A percentile compares a stretch with the other conserved stretches of the same genome.
phyloP scores from a whole-genome alignment of 306 rosid species.

The Vigna nakashimae region DNA sequence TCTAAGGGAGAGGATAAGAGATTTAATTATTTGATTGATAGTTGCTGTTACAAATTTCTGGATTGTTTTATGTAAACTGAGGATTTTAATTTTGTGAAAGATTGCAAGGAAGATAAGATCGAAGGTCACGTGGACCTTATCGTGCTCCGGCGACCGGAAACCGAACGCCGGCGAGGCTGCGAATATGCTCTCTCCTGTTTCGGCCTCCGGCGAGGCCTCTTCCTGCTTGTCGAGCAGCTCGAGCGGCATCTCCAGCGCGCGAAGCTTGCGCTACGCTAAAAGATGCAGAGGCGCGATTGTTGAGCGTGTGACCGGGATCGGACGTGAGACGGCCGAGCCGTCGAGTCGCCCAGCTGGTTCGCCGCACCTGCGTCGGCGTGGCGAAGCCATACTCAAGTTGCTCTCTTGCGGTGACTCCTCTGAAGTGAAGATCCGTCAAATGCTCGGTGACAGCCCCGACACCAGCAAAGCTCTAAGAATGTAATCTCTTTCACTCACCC shows the following conservation, averaged over 20 bases:
- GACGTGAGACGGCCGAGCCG: constrained; percentile 15
- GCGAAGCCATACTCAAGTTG: constrained; percentile 73
- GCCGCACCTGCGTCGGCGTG: constrained; percentile 61
- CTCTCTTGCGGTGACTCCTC: constrained; percentile 72
- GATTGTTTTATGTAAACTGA: constrained; percentile 9
- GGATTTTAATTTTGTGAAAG: constrained; percentile 48
- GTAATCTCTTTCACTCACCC: constrained; percentile 51
- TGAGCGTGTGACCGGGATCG: constrained; percentile 34
- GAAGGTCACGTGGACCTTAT: constrained; percentile 57
- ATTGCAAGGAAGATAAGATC: constrained; percentile 72
- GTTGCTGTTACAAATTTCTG: not conserved
- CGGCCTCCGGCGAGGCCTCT: constrained; percentile 59
- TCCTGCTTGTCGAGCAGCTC: constrained; percentile 69
- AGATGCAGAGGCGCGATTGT: constrained; percentile 41
- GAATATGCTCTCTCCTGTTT: constrained; percentile 46
- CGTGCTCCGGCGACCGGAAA: constrained; percentile 46
- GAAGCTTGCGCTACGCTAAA: constrained; percentile 53
- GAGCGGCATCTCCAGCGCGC: constrained; percentile 62
- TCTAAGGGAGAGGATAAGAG: not conserved
- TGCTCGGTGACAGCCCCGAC: constrained; percentile 92
- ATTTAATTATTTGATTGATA: not conserved
- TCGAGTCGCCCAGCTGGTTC: constrained; percentile 39
- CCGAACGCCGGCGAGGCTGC: constrained; percentile 19
- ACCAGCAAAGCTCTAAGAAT: constrained; percentile 97
- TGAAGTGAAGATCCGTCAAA: constrained; percentile 78